phyloP scores from a whole-genome alignment of 306 rosid genomes.

The Crataegus laevigata region DNA sequence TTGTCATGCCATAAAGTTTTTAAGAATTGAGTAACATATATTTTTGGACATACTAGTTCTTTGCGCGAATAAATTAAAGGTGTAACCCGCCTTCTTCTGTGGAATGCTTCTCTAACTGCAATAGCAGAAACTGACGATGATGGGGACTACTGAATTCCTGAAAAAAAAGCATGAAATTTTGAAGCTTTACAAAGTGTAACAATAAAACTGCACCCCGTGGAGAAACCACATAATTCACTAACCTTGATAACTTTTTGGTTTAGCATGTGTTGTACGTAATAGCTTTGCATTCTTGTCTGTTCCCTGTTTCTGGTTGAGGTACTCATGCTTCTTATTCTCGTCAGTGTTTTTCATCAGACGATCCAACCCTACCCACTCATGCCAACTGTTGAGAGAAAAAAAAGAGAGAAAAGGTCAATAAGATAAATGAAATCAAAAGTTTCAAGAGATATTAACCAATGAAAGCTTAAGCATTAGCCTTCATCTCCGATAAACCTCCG shows the following conservation, averaged over 20 bases:
- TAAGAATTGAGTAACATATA: too few species aligned
- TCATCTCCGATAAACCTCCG: not conserved
- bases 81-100: too few species aligned
- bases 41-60: too few species aligned
- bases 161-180: too few species aligned
- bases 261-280: conserved; percentile 28
- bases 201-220: too few species aligned
- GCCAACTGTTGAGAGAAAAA: conserved; percentile 52
- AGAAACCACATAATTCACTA: not conserved
- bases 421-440: not conserved
- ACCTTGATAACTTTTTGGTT: conserved; percentile 39
- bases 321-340: conserved; percentile 45
- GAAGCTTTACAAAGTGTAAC: too few species aligned
- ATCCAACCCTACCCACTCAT: conserved; percentile 76
- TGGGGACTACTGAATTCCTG: too few species aligned
- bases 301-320: conserved; percentile 20
- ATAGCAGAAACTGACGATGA: too few species aligned
- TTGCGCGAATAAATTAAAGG: too few species aligned
- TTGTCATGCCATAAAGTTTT: too few species aligned
- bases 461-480: conserved; percentile 1
- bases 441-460: not conserved
- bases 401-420: not conserved
- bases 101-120: too few species aligned
- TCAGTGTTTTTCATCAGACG: conserved; percentile 57
- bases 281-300: conserved; percentile 37